Percentiles rank a stretch among this genome's conserved stretches.
Conservation (phyloP, 176 grass and related monocot species). For the Rhipidocladum racemiflorum region DNA sequence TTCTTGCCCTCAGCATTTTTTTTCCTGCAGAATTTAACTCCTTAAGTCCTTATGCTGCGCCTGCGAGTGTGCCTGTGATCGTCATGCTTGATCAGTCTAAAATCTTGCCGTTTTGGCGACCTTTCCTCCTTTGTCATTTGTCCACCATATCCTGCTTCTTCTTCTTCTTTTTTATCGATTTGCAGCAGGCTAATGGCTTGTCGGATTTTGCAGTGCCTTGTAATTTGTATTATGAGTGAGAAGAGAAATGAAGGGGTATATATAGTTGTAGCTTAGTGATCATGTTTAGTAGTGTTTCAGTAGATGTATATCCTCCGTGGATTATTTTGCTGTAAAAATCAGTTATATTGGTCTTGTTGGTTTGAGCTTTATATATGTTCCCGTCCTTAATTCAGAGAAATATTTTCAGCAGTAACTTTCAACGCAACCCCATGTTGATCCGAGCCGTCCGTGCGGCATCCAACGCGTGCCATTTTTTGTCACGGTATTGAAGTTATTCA, state of each 20-base stretch:
- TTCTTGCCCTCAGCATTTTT: background rate
- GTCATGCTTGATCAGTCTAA: background rate
- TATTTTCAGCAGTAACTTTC: background rate
- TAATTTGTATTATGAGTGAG: conserved; percentile 19
- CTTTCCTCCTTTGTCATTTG: background rate
- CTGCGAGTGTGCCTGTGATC: background rate
- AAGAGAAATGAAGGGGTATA: background rate
- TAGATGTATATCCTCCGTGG: conserved; percentile 3
- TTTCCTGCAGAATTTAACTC: background rate
- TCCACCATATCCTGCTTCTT: conserved; percentile 12
- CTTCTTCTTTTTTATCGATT: conserved; percentile 23
- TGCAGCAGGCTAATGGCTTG: conserved; percentile 33
- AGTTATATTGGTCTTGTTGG: background rate
- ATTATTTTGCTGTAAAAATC: background rate
- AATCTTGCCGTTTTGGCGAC: background rate
- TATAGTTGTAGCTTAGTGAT: conserved; percentile 34
- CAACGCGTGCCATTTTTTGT: background rate
- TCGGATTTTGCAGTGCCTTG: conserved; percentile 12
- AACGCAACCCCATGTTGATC: background rate
- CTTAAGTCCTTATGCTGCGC: background rate
- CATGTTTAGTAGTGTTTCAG: background rate
- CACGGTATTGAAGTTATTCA: too few relatives aligned
- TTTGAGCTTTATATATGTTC: background rate
- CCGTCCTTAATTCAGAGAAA: background rate
- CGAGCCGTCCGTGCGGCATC: background rate